Evolutionary conservation across 352 stramenopile genomes (phyloP).

Genomic region (Pythium aphanidermatum): DNA sequence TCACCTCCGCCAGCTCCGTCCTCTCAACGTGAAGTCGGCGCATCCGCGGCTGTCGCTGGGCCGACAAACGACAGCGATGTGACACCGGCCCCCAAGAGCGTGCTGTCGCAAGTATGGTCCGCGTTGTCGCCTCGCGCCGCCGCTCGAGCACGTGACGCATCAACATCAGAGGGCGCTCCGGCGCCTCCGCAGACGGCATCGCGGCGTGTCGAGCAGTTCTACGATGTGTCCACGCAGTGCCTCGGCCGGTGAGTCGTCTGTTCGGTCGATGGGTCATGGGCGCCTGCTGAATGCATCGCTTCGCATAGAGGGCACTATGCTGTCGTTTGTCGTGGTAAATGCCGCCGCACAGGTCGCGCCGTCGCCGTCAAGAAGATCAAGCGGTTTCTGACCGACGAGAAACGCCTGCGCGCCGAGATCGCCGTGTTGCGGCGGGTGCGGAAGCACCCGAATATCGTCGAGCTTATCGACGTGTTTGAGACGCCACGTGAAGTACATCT

Average conservation of each 20-base stretch:
- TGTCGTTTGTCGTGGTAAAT: slow-evolving; percentile 50
- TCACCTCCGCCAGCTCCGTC: too few species aligned
- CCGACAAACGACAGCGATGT: too few species aligned
- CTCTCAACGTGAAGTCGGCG: too few species aligned
- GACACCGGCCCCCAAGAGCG: not conserved
- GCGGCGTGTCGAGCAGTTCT: slow-evolving; percentile 46
- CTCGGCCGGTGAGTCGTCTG: slow-evolving; percentile 31
- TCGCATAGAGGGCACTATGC: slow-evolving; percentile 63
- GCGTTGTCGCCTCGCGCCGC: slow-evolving; percentile 14
- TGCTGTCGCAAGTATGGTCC: slow-evolving; percentile 20
- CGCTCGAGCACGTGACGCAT: not conserved
- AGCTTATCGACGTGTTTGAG: slow-evolving; percentile 78
- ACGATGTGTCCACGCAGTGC: slow-evolving; percentile 43
- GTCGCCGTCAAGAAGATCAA: slow-evolving; percentile 86
- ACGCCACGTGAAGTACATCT: slow-evolving; percentile 69
- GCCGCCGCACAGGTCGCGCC: slow-evolving; percentile 33
- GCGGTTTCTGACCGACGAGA: slow-evolving; percentile 68
- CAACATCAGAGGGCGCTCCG: not conserved
- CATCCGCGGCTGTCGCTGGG: too few species aligned
- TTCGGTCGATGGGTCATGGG: not conserved
- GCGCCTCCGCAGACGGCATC: slow-evolving; percentile 2
- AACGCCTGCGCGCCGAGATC: slow-evolving; percentile 58
- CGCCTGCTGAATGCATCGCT: not conserved
- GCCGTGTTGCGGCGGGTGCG: slow-evolving; percentile 46
- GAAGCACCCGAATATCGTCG: slow-evolving; percentile 70